These are phyloP conservation scores for Trichosporon asahii DNA, from an alignment of 1,284 basidiomycete genomes.

Conservation along the genomic window DNA sequence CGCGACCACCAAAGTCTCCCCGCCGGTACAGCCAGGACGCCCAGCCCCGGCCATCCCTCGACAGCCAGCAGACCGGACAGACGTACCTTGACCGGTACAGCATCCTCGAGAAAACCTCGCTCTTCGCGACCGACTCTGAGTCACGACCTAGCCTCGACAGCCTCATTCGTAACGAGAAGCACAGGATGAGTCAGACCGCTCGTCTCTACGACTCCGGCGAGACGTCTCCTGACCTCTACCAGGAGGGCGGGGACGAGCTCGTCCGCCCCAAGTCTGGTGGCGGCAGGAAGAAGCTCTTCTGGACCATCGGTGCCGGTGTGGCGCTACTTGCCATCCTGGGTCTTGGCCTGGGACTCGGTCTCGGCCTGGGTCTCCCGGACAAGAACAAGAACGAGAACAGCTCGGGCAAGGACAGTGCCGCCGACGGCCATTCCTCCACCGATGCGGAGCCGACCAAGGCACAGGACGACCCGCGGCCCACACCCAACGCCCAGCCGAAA, in stretches of 20 bases:
- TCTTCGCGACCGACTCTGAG: background rate
- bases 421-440: background rate
- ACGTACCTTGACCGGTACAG: background rate
- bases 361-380: background rate
- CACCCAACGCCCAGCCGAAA: background rate
- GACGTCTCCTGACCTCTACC: background rate
- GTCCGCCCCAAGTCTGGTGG: background rate
- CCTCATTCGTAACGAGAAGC: background rate
- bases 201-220: background rate
- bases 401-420: constrained; percentile 11
- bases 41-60: background rate
- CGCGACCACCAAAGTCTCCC: background rate
- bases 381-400: background rate
- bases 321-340: background rate
- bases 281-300: background rate
- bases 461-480: background rate
- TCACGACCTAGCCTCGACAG: background rate
- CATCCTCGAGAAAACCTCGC: background rate
- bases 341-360: background rate
- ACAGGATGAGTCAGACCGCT: background rate
- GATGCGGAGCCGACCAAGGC: background rate
- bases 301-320: background rate
- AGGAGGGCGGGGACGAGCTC: background rate
- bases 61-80: background rate
- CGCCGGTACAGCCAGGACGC: background rate